Conservation (phyloP, 768 basidiomycete genomes). For the Macrolepiota fuliginosa region DNA sequence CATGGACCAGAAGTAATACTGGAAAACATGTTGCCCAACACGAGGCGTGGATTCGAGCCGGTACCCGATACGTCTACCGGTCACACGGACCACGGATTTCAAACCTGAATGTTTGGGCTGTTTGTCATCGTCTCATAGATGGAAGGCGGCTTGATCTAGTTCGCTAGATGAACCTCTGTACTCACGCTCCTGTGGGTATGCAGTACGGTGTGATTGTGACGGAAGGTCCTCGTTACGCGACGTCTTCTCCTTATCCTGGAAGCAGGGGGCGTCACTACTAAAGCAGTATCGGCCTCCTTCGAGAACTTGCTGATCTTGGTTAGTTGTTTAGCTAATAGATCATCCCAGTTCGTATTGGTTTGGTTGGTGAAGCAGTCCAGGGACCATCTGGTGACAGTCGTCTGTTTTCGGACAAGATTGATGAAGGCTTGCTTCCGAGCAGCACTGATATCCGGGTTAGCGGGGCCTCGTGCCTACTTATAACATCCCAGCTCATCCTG, state of each 20-base stretch:
- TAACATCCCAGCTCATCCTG: constrained; percentile 28
- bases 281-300: too few species aligned
- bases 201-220: constrained; percentile 14
- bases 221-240: neutral
- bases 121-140: neutral
- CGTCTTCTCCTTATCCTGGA: neutral
- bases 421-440: constrained; percentile 28
- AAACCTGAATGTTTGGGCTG: neutral
- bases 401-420: constrained; percentile 26
- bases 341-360: neutral
- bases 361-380: constrained; percentile 26
- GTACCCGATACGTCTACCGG: constrained; percentile 1
- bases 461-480: constrained; percentile 44
- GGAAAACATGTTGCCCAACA: neutral
- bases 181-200: neutral
- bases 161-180: constrained; percentile 11
- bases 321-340: neutral
- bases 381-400: constrained; percentile 28
- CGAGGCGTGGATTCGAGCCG: constrained; percentile 1
- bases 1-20: constrained; percentile 1
- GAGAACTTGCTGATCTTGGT: neutral
- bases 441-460: constrained; percentile 31
- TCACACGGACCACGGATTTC: constrained; percentile 4
- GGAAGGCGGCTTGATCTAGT: constrained; percentile 26
- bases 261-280: neutral